phyloP scores from a whole-genome alignment of 768 basidiomycete genomes.

The Gymnopilus dilepis region DNA sequence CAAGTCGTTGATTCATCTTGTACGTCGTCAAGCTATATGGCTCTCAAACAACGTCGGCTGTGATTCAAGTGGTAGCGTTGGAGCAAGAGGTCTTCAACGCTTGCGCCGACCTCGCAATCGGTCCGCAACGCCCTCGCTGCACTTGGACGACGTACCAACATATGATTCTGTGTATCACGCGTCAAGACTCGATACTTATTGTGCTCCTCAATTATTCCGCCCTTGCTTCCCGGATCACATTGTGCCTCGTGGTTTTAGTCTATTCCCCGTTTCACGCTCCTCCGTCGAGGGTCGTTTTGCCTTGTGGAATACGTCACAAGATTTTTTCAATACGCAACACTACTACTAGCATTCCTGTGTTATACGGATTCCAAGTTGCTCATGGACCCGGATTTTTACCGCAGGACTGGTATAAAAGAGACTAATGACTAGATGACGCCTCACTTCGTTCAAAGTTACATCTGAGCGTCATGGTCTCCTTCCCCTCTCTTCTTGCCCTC shows the following conservation, averaged over 20 bases:
- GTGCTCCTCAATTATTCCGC: slow-evolving; percentile 1
- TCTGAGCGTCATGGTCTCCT: slow-evolving; percentile 18
- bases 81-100: too few species aligned
- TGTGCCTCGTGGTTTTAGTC: not conserved
- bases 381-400: slow-evolving; percentile 9
- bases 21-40: too few species aligned
- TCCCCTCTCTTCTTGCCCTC: slow-evolving; percentile 13
- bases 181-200: too few species aligned
- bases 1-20: too few species aligned
- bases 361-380: not conserved
- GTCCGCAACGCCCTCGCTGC: slow-evolving; percentile 11
- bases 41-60: too few species aligned
- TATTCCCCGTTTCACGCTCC: not conserved
- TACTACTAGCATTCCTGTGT: not conserved
- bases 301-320: not conserved
- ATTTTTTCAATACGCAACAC: not conserved
- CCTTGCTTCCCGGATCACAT: not conserved
- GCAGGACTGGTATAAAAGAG: slow-evolving; percentile 7
- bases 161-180: slow-evolving; percentile 5
- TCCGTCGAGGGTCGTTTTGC: not conserved
- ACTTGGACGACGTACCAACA: not conserved
- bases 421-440: not conserved
- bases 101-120: not conserved
- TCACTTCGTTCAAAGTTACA: not conserved
- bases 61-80: too few species aligned